These are phyloP conservation scores for Colletotrichum chrysophilum DNA, from an alignment of 2,329 filamentous ascomycete genomes.

Conservation along the genomic window DNA sequence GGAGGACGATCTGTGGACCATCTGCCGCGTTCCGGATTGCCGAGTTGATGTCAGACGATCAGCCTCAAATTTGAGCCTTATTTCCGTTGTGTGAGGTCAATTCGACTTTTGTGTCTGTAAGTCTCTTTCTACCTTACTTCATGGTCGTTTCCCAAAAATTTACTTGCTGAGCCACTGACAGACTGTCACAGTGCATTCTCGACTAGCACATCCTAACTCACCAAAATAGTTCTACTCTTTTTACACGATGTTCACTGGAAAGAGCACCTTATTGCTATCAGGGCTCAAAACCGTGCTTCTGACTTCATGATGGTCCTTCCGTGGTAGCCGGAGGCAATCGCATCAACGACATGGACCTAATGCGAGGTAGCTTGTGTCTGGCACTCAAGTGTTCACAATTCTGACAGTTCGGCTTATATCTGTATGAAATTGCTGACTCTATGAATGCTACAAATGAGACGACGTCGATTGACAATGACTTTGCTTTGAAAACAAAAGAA, in stretches of 20 bases:
- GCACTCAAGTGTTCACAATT: neutral
- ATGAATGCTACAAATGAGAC: neutral
- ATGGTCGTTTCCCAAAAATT: too few species aligned
- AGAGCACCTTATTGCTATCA: too few species aligned
- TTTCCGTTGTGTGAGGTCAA: neutral
- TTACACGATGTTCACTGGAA: too few species aligned
- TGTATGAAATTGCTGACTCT: neutral
- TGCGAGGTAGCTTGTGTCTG: too few species aligned
- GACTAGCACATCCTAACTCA: too few species aligned
- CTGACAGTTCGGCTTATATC: neutral
- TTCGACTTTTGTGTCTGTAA: too few species aligned
- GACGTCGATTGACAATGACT: neutral
- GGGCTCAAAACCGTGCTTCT: neutral
- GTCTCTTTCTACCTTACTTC: too few species aligned
- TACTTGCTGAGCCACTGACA: too few species aligned
- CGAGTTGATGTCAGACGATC: conserved; percentile 1
- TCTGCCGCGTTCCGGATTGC: neutral
- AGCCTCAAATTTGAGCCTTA: neutral
- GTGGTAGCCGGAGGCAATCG: neutral
- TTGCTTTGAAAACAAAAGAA: neutral
- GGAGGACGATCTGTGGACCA: neutral
- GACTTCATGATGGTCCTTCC: too few species aligned
- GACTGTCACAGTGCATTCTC: neutral
- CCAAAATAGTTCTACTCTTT: too few species aligned
- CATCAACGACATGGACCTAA: neutral